Evolutionary conservation across 129 eudicot genomes (phyloP).

Genomic region (Lactuca sativa): DNA sequence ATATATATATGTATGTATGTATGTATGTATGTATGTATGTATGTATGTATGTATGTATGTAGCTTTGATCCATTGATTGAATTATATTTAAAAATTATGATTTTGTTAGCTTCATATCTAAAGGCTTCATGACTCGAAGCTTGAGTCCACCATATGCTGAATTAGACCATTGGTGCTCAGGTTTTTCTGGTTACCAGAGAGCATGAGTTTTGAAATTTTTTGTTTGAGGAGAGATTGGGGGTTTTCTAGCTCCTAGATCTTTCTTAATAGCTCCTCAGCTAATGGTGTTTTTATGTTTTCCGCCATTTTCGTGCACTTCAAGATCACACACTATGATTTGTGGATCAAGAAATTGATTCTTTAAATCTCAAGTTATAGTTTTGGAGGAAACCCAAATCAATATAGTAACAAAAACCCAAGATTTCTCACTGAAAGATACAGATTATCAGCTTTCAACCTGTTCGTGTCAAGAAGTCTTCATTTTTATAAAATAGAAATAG

Average conservation of each 20-base stretch:
- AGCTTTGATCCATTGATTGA: constrained; percentile 82
- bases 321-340: neutral
- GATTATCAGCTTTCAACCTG: constrained; percentile 8
- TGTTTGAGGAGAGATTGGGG: constrained; percentile 57
- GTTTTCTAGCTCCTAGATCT: constrained; percentile 61
- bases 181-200: constrained; percentile 22
- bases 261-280: constrained; percentile 65
- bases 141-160: neutral
- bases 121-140: constrained; percentile 21
- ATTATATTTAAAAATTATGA: constrained; percentile 62
- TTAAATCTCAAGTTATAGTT: constrained; percentile 7
- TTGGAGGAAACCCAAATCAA: neutral
- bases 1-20: no score
- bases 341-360: neutral
- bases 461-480: neutral
- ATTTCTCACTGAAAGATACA: neutral
- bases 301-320: neutral
- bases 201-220: constrained; percentile 50
- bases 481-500: neutral
- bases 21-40: no score
- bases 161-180: neutral
- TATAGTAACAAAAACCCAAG: neutral
- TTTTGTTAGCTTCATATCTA: constrained; percentile 53
- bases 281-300: constrained; percentile 17
- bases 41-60: constrained; percentile 28